Percentiles rank a stretch among this genome's conserved stretches.
Evolutionary conservation across 1,284 basidiomycete species (phyloP).

Genomic region (Macrocystidia cucumis): DNA sequence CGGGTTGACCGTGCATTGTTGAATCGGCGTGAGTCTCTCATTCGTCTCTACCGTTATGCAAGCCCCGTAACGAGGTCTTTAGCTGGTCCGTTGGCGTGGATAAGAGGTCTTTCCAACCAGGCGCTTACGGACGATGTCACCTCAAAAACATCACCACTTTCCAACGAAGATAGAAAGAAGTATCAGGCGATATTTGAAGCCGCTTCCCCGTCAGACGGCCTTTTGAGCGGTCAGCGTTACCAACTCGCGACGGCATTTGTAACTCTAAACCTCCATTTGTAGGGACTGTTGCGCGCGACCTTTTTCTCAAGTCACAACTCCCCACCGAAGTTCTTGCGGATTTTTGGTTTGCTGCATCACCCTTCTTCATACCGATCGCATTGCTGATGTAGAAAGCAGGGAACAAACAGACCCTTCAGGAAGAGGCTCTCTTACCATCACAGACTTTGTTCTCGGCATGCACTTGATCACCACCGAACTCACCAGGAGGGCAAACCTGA

Average conservation of each 20-base stretch:
- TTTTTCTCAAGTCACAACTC: constrained; percentile 24
- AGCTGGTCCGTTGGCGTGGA: constrained; percentile 16
- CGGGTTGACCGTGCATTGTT: constrained; percentile 16
- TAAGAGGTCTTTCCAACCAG: constrained; percentile 11
- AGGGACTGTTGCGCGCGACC: constrained; percentile 26
- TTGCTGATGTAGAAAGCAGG: constrained; percentile 14
- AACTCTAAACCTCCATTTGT: neutral
- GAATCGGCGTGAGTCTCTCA: constrained; percentile 14
- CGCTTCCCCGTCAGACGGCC: constrained; percentile 21
- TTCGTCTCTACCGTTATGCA: constrained; percentile 1
- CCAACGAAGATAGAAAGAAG: constrained; percentile 16
- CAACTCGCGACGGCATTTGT: neutral
- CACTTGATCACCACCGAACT: constrained; percentile 28
- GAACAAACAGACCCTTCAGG: constrained; percentile 21
- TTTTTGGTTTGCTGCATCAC: constrained; percentile 20
- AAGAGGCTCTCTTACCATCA: constrained; percentile 21
- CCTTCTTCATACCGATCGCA: too few species aligned
- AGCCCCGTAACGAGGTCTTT: too few species aligned
- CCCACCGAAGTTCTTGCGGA: constrained; percentile 23
- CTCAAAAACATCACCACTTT: constrained; percentile 17
- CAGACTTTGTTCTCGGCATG: constrained; percentile 28
- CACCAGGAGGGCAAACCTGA: too few species aligned
- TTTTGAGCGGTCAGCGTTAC: constrained; percentile 19
- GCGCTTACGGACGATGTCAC: constrained; percentile 4
- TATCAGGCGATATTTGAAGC: constrained; percentile 20